Evolutionary conservation across 2,329 filamentous ascomycete species (phyloP), one percentile per base, ranked within the genome.

Genomic region (Lachnellula subtilissima): DNA sequence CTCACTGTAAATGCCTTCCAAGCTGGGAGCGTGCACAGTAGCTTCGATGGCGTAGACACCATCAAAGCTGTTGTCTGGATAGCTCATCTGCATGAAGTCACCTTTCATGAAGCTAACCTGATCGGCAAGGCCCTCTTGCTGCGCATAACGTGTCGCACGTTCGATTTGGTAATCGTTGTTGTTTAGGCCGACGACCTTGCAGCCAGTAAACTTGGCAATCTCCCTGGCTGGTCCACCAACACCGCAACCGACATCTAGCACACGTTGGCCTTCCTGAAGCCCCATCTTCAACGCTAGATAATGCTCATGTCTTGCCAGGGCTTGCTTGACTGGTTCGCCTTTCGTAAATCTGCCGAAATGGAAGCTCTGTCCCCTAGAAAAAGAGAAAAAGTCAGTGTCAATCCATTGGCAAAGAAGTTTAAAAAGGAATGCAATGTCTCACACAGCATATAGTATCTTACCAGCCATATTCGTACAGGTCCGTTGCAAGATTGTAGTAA

Each of bases 161-260:
- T 97, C 84, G 64, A 97, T 96, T 78, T 97, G 94, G 79, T 99
- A 99, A 77, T 97, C 91, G 75, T 97, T 97, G 85, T 97, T 97
- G 85, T 97, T 99, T 72, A 97, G 77, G 45, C 94, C 94, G 23
- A 91, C 87, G 61, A 97, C 83, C 67, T 97, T 91, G 66, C 84
- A 88, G 59, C 89, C 93, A 11, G 90, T 88, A 77, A 99, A 99
- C 76, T 95, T 95, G 76, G 89, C 90, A 68, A 99, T 97, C 78
- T 97, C 92, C 60, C 92, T 85, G 6, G 93, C 94, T 22, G 94
- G 94, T 48, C 94, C 94, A 68, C 94, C 94, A 54, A 97, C 91
- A 81, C 94, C 94, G 69, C 94, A 99, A 59, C 94, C 94, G 57
- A 99, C 94, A 70, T 99, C 94, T 32, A 99, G 80, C 17, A 97